Evolutionary conservation across 345 rosid genomes (phyloP), one percentile per base, ranked within the genome.

Genomic region (Salix brachista): DNA sequence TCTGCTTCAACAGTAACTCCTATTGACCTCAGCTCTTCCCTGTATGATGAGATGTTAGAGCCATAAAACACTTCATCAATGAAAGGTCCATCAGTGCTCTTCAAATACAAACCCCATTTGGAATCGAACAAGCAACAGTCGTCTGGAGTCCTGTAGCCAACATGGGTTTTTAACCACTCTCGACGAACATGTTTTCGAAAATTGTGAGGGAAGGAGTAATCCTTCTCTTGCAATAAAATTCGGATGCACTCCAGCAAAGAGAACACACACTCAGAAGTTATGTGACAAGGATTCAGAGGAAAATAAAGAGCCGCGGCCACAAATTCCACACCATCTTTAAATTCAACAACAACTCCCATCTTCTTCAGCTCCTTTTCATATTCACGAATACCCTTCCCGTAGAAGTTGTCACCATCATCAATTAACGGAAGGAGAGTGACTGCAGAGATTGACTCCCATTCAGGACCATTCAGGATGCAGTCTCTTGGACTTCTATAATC

Each of bases 31-130:
- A 90, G 89, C 89, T 90, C 94, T 28, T 73, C 34, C 46, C 11
- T 79, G 79, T 65, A 90, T 0, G 54, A 34, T 16, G 54, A 69
- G 8, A 89, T 72, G 44, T 70, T 71, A 6, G 83, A 66, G 56
- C 94, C 89, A 77, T 90, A 91, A 78, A 83, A 89, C 36, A 36
- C 80, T 71, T 90, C 92, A 30, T 90, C 92, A 66, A 91, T 85
- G 86, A 93, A 90, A 16, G 94, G 96, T 9, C 97, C 97, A 74
- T 93, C 94, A 23, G 80, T 44, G n/a, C 3, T 83, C 78, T 83
- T 75, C 80, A 93, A 32, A 75, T 5, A n/a, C 37, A 30, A 58
- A 8, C 34, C 83, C 89, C 90, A 90, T 14, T 70, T 26, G 9
- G 79, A 26, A 77, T 86, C 89, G n/a, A 87, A 83, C 70, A 89